Evolutionary conservation across 805 yeast species (phyloP), one percentile per base, ranked within the genome.

Genomic region (Kodamaea kakaduensis): DNA sequence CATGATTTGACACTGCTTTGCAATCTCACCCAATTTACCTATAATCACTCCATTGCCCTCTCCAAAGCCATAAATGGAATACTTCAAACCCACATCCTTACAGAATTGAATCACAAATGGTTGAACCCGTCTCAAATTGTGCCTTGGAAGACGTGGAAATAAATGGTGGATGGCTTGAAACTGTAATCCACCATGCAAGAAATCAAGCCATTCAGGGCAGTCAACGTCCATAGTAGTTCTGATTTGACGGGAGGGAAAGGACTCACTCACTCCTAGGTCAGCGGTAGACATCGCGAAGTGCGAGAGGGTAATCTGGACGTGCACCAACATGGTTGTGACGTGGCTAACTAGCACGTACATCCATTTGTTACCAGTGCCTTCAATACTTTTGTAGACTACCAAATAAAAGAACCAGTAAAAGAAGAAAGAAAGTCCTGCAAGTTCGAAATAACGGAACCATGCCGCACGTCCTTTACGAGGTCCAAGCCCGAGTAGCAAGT

Each of bases 151-250:
- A 40, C 96, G 67, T 18, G 96, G 96, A 57, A 87, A 87, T 47
- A 88, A 66, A 54, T 87, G 96, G 56, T 87, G 96, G 34, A 87
- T 77, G 0, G 89, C 93, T 55, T 87, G 96, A 64, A 85, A 87
- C 58, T 87, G 96, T 36, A 87, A 70, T 0, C 96, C 96, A 6
- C 96, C 96, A 52, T 87, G 96, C 51, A 87, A 69, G 49, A 77
- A 88, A 56, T 87, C 96, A 32, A 87, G 69, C 96, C 96, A 87
- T 43, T 75, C 81, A 2, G 96, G 96, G 63, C 96, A 87, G 48
- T 83, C 90, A 21, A 87, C 95, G 54, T 87, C 96, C 96, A 87
- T 88, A 3, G 96, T 87, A 1, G 96, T 88, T 48, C 96, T 71
- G 3, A 87, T 53, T 59, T 87, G 96, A 44, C 93, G 72, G 41